Evolutionary conservation across 192 early-diverging fungal genomes (phyloP).

Genomic region (Entomortierella chlamydospora): DNA sequence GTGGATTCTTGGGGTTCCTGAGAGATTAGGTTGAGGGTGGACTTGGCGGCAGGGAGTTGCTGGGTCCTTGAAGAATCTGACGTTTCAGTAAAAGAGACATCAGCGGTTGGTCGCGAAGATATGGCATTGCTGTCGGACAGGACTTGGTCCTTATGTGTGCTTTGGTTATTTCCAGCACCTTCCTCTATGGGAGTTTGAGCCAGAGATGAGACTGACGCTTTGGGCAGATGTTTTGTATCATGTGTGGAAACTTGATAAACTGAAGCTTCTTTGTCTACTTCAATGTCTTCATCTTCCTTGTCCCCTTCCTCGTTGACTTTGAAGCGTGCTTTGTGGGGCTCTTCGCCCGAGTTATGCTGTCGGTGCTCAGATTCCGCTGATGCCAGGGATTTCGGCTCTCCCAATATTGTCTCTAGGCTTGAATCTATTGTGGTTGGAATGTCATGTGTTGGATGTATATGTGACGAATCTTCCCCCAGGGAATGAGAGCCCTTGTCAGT

Average conservation of each 20-base stretch:
- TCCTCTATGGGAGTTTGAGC: too few relatives aligned
- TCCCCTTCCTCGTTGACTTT: background rate
- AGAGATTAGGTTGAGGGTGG: background rate
- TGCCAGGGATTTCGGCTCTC: background rate
- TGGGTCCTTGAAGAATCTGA: background rate
- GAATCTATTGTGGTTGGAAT: constrained; percentile 19
- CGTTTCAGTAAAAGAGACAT: background rate
- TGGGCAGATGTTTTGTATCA: too few relatives aligned
- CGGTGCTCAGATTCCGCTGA: background rate
- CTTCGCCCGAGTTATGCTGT: background rate
- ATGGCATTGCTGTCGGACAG: too few relatives aligned
- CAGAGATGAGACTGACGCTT: too few relatives aligned
- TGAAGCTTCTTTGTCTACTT: too few relatives aligned
- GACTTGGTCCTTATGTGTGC: too few relatives aligned
- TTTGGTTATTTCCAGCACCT: too few relatives aligned
- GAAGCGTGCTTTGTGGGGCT: background rate
- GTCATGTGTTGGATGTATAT: constrained; percentile 25
- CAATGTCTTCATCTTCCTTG: background rate
- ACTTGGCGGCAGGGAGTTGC: background rate
- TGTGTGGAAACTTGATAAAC: too few relatives aligned
- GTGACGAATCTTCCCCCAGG: background rate
- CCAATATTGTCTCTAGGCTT: constrained; percentile 28
- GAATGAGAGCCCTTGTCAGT: background rate
- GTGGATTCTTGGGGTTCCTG: background rate
- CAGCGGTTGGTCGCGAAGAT: background rate